Base-by-base conservation (phyloP, 495 filamentous ascomycete genomes). In the Aeminium ludgeri region DNA sequence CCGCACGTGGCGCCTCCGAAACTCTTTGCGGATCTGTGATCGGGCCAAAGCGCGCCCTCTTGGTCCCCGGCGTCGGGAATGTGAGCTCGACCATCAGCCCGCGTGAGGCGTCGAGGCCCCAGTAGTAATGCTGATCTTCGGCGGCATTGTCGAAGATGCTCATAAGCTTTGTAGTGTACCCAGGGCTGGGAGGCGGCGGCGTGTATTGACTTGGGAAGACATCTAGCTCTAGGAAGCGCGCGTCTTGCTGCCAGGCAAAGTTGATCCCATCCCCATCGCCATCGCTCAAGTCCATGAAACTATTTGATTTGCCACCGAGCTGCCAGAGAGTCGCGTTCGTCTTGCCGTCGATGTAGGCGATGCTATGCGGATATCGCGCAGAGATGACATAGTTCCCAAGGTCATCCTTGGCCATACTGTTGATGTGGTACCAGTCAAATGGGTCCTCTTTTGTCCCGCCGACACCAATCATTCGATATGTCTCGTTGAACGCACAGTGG, bases 351-450 rank as follows among this genome's bases (percentile, higher is more conserved):
- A 59, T 50, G 36, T 57, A 59, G 10, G 30, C 43, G 10, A 57
- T 31, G 39, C 46, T 51, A 39, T 45, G 44, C 12, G 35, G 32
- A 27, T 57, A 48, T 2, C 54, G 49, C 11, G 52, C 23, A 11
- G 56, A 57, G 16, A 59, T 41, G 6, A 57, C 44, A 35, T 55
- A 59, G 43, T 59, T 57, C 20, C 54, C 51, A 3, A 41, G 20
- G 10, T 40, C 36, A 25, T 59, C 54, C 39, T 59, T 59, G 13
- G 53, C 48, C n/a, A 59, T 41, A 28, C 44, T 53, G 50, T 59
- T 57, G 40, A 59, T 59, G 48, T 57, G 54, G 42, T 55, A 59
- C 42, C 42, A 57, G 39, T 59, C 54, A 15, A 28, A 59, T 10
- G 54, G 47, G 20, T 46, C 40, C 10, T 40, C 16, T 13, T 36